Base-by-base conservation (phyloP, 305 asterid species). In the Salvia sclarea region DNA sequence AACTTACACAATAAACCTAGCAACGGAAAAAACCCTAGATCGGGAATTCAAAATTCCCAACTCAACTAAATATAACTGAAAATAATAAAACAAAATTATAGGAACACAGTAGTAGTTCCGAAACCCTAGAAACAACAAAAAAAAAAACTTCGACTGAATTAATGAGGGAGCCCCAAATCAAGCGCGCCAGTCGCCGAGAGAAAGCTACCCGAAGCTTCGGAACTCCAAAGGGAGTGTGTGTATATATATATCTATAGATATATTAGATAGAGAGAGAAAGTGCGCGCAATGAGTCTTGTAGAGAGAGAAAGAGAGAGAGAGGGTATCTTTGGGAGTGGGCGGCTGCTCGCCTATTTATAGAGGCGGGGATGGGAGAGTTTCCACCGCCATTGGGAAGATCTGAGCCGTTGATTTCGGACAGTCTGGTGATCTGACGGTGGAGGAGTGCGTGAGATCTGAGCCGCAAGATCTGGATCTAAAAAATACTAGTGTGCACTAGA, bases 21-120 rank as follows among this genome's bases (percentile, higher is more conserved):
- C 48, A 70, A 70, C 24, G 4, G 53, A 48, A 69, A 48, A 69
- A 77, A 81, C 83, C 85, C 83, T 78, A 81, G 70, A 75, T 81
- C 74, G 63, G 43, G 33, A 28, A 72, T 43, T 45, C 59, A 58
- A 43, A 45, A 75, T 55, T 17, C 65, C 56, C 20, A 66, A 61
- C 80, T 38, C 28, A 16, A 68, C 10, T 47, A n/a, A 22, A 58
- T 8, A 61, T 24, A 33, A 53, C 9, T 30, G 52, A 62, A 37
- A 13, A 48, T 3, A 48, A 45, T 31, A 52, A 28, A 54, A 43
- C 24, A 16, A 18, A 43, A 65, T 1, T 44, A 6, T 12, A 7
- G 33, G 16, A 58, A 43, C 8, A 38, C 28, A 11, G 33, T 2
- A 69, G 64, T 37, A 50, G 17, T 58, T 7, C 2, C 49, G 31